Base-by-base conservation (phyloP, 163 green algal species). In the Trebouxia gelatinosa region DNA sequence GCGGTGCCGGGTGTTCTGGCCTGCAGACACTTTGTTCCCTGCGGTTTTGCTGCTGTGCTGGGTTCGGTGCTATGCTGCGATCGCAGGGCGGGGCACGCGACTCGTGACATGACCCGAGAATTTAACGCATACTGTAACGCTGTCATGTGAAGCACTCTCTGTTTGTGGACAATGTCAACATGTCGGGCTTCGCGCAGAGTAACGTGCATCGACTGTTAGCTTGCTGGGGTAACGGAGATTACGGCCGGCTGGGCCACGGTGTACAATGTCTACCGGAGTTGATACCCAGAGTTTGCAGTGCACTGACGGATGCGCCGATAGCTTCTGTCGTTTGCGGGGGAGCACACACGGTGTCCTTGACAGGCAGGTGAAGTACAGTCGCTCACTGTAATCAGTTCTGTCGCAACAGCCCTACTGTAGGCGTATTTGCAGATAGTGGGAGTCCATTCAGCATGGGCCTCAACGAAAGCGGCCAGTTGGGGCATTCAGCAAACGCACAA, bases 311-410 rank as follows among this genome's bases (percentile, higher is more conserved):
- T 29, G 48, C 70, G 9, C 59, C 81, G 2, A 68, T 91, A 3
- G 74, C 65, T 11, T 34, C 68, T 13, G 85, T 96, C 0, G 81
- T 83, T 19, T 93, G 88, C 61, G 93, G 93, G 28, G 92, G 89
- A 6, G 93, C 96, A 28, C 92, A 97, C 82, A 96, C 92, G 0
- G 80, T 91, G 34, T 89, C 85, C 9, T 79, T 92, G 0, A 87
- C 81, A 13, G 78, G 81, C 31, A 71, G 4, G 2, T 37, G 51
- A n/a, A n/a, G n/a, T n/a, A n/a, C n/a, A n/a, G n/a, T n/a, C n/a
- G n/a, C n/a, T n/a, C n/a, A 26, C 17, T 13, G 1, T 28, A 1
- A 32, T 26, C 13, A 11, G 35, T 57, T 37, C 4, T 58, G 21
- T 46, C 16, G 37, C 35, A 58, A 78, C 17, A 34, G 16, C 38